Evolutionary conservation across 495 filamentous ascomycete genomes (phyloP), one percentile per base, ranked within the genome.

Genomic region (Venustampulla echinocandica): DNA sequence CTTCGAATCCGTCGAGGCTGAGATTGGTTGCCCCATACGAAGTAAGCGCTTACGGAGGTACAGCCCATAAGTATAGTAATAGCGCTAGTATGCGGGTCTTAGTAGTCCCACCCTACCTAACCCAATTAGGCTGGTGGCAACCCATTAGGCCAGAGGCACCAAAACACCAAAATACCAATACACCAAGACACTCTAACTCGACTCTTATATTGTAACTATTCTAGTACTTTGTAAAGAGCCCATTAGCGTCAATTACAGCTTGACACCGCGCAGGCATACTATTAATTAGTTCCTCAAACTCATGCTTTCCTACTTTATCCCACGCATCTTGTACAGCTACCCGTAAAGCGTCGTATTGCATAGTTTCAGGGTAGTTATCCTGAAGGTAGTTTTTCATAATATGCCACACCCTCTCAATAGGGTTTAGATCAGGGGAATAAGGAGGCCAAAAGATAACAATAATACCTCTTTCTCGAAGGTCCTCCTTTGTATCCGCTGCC

Each of bases 341-440:
- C 0, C 54, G 44, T n/a, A 60, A 36, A 11, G 37, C 10, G 42
- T 57, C 41, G 22, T 58, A 55, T 0, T 15, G 0, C 4, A 43
- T 49, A n/a, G 46, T 53, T 15, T 54, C 42, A 18, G 27, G 42
- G 27, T 52, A 48, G 2, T 37, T 41, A 6, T 52, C 36, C 32
- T 56, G 35, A 10, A 56, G 13, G 23, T 48, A 48, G 15, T 48
- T 13, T 27, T 62, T 64, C 44, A 64, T 62, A 49, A 40, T 47
- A 44, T 64, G 54, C 57, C 48, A 62, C 15, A 46, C 43, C 30
- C n/a, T 46, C 41, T 64, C 50, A n/a, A 61, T 64, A 6, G 53
- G 55, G 22, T 58, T 60, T 6, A 62, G 21, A 24, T 64, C 53
- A 11, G 50, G 59, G 11, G 46, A 55, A 35, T 38, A 60, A 0